These are phyloP conservation scores for Arabidopsis thaliana DNA, from an alignment of 345 rosid genomes.

Conservation along the genomic window DNA sequence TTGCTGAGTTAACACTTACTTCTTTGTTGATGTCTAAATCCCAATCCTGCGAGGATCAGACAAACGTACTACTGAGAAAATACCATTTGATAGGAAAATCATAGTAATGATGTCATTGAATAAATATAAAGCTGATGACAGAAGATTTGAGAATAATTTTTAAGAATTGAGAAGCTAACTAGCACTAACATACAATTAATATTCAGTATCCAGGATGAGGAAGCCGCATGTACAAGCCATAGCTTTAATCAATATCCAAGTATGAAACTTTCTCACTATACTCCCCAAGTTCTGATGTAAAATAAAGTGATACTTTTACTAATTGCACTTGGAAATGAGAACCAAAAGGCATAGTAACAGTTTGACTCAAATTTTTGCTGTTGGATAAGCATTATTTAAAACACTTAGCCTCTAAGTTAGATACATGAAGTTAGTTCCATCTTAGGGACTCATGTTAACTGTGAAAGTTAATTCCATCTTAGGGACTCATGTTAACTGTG, in stretches of 20 bases:
- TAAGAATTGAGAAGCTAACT: constrained; percentile 3
- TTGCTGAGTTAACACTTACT: constrained; percentile 62
- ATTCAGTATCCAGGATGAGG: not conserved
- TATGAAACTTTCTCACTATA: constrained; percentile 14
- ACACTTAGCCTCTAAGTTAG: not conserved
- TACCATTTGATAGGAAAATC: constrained; percentile 9
- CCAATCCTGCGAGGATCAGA: constrained; percentile 72
- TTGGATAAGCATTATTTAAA: constrained; percentile 2
- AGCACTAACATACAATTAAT: not conserved
- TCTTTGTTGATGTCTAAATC: constrained; percentile 65
- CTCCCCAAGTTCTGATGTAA: constrained; percentile 13
- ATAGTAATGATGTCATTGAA: not conserved
- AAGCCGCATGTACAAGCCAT: constrained; percentile 1
- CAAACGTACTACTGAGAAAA: constrained; percentile 10
- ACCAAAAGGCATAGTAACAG: not conserved
- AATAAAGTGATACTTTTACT: not conserved
- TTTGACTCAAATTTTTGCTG: not conserved
- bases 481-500: not conserved
- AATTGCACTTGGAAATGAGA: not conserved
- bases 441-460: not conserved
- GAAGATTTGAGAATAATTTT: not conserved
- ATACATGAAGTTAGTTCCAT: no score
- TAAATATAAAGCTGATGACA: not conserved
- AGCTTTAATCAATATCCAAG: not conserved
- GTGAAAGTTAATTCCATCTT: not conserved